A percentile compares a stretch with the other conserved stretches of the same genome.
Conservation (phyloP, 148 eudicot species). For the Pouteria glomerata region DNA sequence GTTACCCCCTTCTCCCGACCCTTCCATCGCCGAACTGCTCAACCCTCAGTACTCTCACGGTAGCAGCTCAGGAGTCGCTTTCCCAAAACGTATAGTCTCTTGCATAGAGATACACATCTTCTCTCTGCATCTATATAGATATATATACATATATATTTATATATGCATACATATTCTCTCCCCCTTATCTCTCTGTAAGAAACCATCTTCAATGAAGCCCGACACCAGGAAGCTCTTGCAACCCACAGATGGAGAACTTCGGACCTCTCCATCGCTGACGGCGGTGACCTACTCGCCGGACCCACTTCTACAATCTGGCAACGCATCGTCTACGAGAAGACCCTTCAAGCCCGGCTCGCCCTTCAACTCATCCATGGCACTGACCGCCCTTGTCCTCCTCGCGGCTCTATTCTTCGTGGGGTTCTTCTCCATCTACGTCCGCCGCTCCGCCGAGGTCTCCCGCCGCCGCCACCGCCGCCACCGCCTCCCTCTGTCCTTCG, state of each 20-base stretch:
- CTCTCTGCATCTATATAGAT: no score
- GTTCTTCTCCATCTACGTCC: conserved; percentile 63
- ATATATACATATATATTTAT: no score
- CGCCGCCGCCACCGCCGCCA: conserved; percentile 2
- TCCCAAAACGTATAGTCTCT: no score
- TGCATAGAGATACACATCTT: no score
- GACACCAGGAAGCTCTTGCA: conserved; percentile 13
- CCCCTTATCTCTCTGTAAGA: no score
- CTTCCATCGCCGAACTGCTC: no score
- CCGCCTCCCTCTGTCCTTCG: neutral
- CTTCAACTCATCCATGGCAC: conserved; percentile 53
- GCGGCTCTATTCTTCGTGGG: conserved; percentile 67
- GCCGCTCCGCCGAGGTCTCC: conserved; percentile 35
- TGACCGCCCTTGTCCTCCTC: conserved; percentile 50
- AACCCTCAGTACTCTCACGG: no score
- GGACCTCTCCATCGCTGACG: neutral
- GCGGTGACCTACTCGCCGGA: conserved; percentile 6
- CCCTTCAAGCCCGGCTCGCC: conserved; percentile 23
- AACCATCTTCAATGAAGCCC: conserved; percentile 10
- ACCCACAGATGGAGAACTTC: neutral
- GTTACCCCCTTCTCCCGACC: no score
- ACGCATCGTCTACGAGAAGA: neutral
- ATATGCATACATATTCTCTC: no score
- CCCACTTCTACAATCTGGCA: conserved; percentile 4
- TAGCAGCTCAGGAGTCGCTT: no score